phyloP scores from a whole-genome alignment of 805 yeast genomes.

The Clavispora santaluciae region DNA sequence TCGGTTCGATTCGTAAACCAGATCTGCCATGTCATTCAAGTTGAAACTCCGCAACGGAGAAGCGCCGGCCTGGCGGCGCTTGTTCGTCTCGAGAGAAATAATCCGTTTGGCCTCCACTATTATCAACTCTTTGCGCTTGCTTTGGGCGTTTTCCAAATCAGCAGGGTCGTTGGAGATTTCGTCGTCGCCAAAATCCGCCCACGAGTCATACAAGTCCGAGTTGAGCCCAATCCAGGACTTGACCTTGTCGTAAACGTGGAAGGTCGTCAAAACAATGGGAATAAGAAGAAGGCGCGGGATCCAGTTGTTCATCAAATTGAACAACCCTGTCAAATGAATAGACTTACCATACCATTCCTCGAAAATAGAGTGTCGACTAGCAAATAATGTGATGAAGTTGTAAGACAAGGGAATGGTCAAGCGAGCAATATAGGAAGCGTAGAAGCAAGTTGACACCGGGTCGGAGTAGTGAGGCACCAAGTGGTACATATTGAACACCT shows the following conservation, averaged over 20 bases:
- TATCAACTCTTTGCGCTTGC: constrained; percentile 30
- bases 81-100: constrained; percentile 29
- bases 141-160: constrained; percentile 14
- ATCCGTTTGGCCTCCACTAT: constrained; percentile 42
- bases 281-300: constrained; percentile 70
- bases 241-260: constrained; percentile 63
- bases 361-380: constrained; percentile 49
- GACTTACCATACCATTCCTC: constrained; percentile 73
- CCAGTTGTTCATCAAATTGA: constrained; percentile 65
- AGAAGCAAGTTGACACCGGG: constrained; percentile 70
- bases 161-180: constrained; percentile 8
- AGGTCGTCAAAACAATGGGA: constrained; percentile 61
- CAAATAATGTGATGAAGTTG: constrained; percentile 66
- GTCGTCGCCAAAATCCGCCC: constrained; percentile 35
- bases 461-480: constrained; percentile 68
- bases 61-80: constrained; percentile 16
- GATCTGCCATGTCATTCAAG: constrained; percentile 18
- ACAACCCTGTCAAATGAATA: constrained; percentile 69
- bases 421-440: constrained; percentile 75
- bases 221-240: constrained; percentile 37
- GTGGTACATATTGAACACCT: constrained; percentile 72
- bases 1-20: constrained; percentile 27
- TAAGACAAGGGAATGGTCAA: constrained; percentile 78
- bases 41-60: constrained; percentile 25
- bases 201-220: constrained; percentile 34